A percentile compares a stretch with the other conserved stretches of the same genome.
These are phyloP conservation scores for Cadophora sp. DNA, from an alignment of 2,329 filamentous ascomycete species.

Conservation along the genomic window DNA sequence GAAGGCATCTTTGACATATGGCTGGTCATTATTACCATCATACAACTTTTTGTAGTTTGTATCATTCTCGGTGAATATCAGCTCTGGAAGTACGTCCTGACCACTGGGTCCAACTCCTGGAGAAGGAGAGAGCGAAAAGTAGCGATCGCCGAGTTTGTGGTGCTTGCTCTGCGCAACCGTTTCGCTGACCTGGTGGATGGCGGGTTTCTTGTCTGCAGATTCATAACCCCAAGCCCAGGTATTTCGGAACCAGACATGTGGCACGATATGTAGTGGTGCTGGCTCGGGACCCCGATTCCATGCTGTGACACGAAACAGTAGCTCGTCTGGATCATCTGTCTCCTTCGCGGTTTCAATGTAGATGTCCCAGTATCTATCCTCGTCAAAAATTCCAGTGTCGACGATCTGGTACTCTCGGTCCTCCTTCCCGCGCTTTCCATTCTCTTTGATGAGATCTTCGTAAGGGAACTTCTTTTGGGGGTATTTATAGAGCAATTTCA, in stretches of 20 bases:
- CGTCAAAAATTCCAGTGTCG: constrained; percentile 87
- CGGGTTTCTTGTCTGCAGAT: constrained; percentile 76
- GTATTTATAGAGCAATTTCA: constrained; percentile 99
- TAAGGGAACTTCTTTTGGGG: constrained; percentile 93
- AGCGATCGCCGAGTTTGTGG: constrained; percentile 80
- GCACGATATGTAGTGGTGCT: constrained; percentile 90
- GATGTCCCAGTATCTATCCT: constrained; percentile 95
- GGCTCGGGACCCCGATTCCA: constrained; percentile 94
- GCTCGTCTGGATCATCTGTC: constrained; percentile 86
- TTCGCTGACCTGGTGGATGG: constrained; percentile 70
- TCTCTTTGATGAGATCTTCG: constrained; percentile 84
- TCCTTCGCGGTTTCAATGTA: constrained; percentile 97
- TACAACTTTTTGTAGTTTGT: constrained; percentile 85
- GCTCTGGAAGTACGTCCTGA: constrained; percentile 81
- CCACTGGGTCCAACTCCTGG: constrained; percentile 81
- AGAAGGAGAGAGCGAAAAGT: constrained; percentile 85
- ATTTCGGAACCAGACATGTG: constrained; percentile 96
- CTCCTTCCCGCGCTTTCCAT: constrained; percentile 74
- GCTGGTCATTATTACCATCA: constrained; percentile 76
- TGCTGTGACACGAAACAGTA: constrained; percentile 92
- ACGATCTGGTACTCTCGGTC: constrained; percentile 92
- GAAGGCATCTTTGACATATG: constrained; percentile 95
- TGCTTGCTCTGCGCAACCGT: constrained; percentile 80
- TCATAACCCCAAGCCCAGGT: constrained; percentile 96
- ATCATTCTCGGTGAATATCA: constrained; percentile 96